A percentile compares a stretch with the other conserved stretches of the same genome.
Evolutionary conservation across 805 yeast species (phyloP).

Genomic region (Yarrowia sp.): DNA sequence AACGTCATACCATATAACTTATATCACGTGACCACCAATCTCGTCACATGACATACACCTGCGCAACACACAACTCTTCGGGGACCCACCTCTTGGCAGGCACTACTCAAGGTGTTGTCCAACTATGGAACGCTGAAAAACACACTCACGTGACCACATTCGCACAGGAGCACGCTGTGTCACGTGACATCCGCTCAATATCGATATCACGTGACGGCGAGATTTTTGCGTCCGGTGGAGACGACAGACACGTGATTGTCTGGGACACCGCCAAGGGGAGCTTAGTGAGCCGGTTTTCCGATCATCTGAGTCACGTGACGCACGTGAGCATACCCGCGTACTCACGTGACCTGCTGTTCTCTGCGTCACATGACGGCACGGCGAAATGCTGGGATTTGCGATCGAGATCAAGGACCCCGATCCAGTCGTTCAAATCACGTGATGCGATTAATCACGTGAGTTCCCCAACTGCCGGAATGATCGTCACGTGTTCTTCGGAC

Average conservation of each 20-base stretch:
- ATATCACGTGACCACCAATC: neutral
- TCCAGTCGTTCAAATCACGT: slow-evolving; percentile 50
- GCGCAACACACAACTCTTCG: slow-evolving; percentile 11
- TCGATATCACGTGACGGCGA: slow-evolving; percentile 8
- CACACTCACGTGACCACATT: slow-evolving; percentile 26
- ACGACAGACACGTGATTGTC: slow-evolving; percentile 47
- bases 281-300: slow-evolving; percentile 42
- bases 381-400: slow-evolving; percentile 50
- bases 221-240: slow-evolving; percentile 49
- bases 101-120: neutral
- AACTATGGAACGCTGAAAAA: slow-evolving; percentile 15
- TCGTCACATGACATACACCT: neutral
- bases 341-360: slow-evolving; percentile 48
- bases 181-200: neutral
- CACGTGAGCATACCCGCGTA: slow-evolving; percentile 7
- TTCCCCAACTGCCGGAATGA: slow-evolving; percentile 43
- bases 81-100: slow-evolving; percentile 10
- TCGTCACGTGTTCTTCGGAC: slow-evolving; percentile 41
- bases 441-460: slow-evolving; percentile 49
- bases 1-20: too few species aligned
- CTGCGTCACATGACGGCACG: slow-evolving; percentile 48
- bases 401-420: slow-evolving; percentile 46
- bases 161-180: neutral
- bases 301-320: slow-evolving; percentile 16
- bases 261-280: slow-evolving; percentile 49